A percentile compares a stretch with the other conserved stretches of the same genome.
Conservation (phyloP, 331 rosid genomes). For the Prunus yedoensis region DNA sequence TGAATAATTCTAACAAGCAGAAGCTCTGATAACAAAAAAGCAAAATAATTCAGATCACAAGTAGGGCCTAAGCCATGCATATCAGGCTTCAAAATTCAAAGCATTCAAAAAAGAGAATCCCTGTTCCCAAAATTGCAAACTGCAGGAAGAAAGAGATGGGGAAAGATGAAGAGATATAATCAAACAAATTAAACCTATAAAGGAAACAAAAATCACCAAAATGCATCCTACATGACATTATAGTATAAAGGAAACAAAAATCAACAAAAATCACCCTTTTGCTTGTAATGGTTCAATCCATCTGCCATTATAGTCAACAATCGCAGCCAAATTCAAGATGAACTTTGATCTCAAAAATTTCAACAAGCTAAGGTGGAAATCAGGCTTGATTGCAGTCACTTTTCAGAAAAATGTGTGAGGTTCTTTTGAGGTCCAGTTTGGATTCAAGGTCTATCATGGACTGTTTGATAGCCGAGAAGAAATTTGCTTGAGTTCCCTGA, state of each 20-base stretch:
- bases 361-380: background rate
- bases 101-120: no score
- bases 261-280: no score
- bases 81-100: no score
- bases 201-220: no score
- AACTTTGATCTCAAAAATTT: background rate
- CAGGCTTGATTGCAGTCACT: background rate
- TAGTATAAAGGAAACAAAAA: no score
- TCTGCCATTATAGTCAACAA: no score
- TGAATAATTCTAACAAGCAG: background rate
- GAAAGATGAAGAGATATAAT: no score
- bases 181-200: no score
- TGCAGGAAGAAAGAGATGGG: background rate
- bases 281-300: no score
- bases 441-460: conserved; percentile 5
- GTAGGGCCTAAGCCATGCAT: background rate
- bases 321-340: no score
- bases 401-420: background rate
- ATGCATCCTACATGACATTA: no score
- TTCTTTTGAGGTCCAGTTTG: background rate
- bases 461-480: background rate
- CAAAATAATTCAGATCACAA: background rate
- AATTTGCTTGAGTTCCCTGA: background rate
- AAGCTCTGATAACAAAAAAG: background rate
- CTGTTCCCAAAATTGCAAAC: background rate